Conservation (phyloP, 148 eudicot genomes). For the Agrostemma githago region DNA sequence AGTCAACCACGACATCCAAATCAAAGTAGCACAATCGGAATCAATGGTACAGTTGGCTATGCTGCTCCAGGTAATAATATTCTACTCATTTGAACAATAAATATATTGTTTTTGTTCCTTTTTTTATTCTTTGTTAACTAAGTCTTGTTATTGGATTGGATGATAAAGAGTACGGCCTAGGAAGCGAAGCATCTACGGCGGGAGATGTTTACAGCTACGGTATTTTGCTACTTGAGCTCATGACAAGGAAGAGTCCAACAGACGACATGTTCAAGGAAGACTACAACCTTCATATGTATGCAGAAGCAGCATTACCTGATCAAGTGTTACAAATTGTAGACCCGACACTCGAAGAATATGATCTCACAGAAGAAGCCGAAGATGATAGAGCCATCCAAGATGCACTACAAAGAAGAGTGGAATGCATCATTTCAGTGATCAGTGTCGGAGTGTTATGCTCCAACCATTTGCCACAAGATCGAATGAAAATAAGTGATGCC, state of each 20-base stretch:
- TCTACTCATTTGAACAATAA: not conserved
- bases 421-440: constrained; percentile 6
- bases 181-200: not conserved
- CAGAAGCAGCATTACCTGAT: constrained; percentile 14
- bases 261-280: constrained; percentile 18
- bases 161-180: constrained; percentile 15
- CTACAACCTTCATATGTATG: constrained; percentile 14
- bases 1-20: constrained; percentile 4
- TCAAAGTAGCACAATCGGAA: constrained; percentile 16
- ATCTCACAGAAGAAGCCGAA: not conserved
- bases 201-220: constrained; percentile 20
- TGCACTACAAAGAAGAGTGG: not conserved
- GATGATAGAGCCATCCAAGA: not conserved
- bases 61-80: not conserved
- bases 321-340: constrained; percentile 14
- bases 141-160: not conserved
- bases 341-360: not conserved
- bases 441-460: constrained; percentile 21
- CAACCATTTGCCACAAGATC: constrained; percentile 1
- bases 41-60: not conserved
- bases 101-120: too few species aligned
- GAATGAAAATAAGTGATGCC: constrained; percentile 11
- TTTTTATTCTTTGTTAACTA: not conserved
- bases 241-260: constrained; percentile 17
- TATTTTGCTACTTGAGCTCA: constrained; percentile 18